Conservation (phyloP, 2,329 filamentous ascomycete species). For the Pseudocercospora fuligena region DNA sequence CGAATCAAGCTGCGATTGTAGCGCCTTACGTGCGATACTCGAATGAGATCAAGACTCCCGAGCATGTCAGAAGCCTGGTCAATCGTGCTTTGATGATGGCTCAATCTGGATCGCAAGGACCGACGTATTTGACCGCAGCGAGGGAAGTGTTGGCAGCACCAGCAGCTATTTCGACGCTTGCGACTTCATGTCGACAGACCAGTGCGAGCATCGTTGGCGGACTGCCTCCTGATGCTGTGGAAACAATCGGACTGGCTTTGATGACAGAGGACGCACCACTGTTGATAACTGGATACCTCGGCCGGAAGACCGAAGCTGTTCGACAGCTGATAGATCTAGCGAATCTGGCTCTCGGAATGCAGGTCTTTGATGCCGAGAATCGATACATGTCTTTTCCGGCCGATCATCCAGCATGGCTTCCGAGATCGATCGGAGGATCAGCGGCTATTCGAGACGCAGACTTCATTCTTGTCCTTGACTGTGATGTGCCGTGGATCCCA, state of each 20-base stretch:
- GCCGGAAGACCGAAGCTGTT: constrained; percentile 66
- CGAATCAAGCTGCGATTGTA: constrained; percentile 76
- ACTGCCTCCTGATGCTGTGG: constrained; percentile 56
- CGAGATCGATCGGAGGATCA: constrained; percentile 72
- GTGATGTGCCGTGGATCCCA: constrained; percentile 86
- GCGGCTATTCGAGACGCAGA: constrained; percentile 74
- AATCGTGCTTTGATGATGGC: constrained; percentile 80
- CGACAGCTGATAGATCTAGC: constrained; percentile 66
- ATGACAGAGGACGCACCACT: constrained; percentile 66
- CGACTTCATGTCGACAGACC: not conserved
- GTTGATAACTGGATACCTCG: constrained; percentile 69
- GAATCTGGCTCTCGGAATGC: constrained; percentile 65
- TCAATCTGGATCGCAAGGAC: constrained; percentile 68
- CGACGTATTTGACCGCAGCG: constrained; percentile 75
- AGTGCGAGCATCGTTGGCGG: constrained; percentile 64
- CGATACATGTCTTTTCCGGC: constrained; percentile 79
- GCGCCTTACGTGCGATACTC: constrained; percentile 80
- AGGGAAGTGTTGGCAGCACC: constrained; percentile 75
- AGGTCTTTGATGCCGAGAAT: constrained; percentile 73
- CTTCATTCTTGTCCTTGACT: constrained; percentile 79
- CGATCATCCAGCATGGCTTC: constrained; percentile 59
- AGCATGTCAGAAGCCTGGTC: constrained; percentile 83
- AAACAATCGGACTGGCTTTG: constrained; percentile 65
- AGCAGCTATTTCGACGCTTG: constrained; percentile 65
- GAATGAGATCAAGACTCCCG: constrained; percentile 76